Evolutionary conservation across 371 early-diverging fungal species (phyloP), one percentile per base, ranked within the genome.

Genomic region (Lichtheimia ramosa): DNA sequence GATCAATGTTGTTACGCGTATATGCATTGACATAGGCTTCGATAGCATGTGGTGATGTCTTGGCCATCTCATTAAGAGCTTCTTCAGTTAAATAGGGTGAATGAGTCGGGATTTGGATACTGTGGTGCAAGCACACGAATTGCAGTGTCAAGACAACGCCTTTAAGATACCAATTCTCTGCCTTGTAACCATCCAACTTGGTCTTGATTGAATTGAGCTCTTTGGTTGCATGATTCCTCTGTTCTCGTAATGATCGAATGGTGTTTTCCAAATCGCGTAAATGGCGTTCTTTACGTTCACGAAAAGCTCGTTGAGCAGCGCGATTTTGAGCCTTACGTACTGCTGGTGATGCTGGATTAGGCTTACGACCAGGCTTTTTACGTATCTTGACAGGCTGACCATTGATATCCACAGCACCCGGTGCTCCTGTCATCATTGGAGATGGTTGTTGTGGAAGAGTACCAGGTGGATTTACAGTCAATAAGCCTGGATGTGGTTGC

Each of bases 341-440:
- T 13, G 81, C 81, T 2, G 81, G 82, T 1, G 80, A 81, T 12
- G 81, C 79, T 20, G 82, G 83, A 43, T 79, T 79, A 10, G 89
- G 89, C 71, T 91, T 91, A 23, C 93, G 71, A 10, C 93, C 93
- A 7, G 93, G 89, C 72, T 89, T 90, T 56, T 83, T 88, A 7
- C 65, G 61, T 15, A 68, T 55, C 51, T 62, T 69, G 46, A 62
- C 43, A 28, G 64, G 73, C 8, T 63, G 60, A 43, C 57, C 61
- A 46, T 46, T 46, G 18, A 18, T 21, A 46, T 46, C 46, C 18
- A 46, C 6, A 8, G n/a, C 5, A 18, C 46, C 21, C 14, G n/a
- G 46, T 34, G 34, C 34, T 8, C 34, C 34, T 34, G 34, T 2
- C 10, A 34, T 34, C 34, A 34, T 34, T 34, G 34, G 5, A 10